These are phyloP conservation scores for Casaregolazyma lundiana DNA, from an alignment of 1,139 yeast genomes.

Conservation along the genomic window DNA sequence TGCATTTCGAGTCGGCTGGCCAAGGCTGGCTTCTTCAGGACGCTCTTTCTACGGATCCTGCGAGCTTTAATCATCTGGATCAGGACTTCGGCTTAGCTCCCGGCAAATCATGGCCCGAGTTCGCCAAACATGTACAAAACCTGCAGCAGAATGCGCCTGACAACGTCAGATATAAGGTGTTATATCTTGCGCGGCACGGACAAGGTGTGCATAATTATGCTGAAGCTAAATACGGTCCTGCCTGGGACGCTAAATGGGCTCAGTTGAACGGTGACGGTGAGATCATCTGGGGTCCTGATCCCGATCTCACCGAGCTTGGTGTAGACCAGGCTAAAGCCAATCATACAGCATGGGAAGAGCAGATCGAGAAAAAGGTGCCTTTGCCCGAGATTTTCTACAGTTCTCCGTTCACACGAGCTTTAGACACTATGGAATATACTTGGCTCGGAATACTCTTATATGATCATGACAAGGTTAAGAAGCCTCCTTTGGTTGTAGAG, in stretches of 20 bases:
- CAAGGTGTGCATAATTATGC: slow-evolving; percentile 71
- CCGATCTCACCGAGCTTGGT: slow-evolving; percentile 58
- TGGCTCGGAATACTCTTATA: slow-evolving; percentile 45
- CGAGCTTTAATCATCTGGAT: slow-evolving; percentile 38
- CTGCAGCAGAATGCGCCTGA: slow-evolving; percentile 38
- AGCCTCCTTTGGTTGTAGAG: slow-evolving; percentile 46
- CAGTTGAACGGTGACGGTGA: slow-evolving; percentile 43
- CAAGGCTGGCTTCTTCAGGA: slow-evolving; percentile 51
- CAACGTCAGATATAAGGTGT: slow-evolving; percentile 47
- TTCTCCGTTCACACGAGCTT: slow-evolving; percentile 63
- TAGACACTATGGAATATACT: slow-evolving; percentile 52
- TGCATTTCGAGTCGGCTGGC: slow-evolving; percentile 15
- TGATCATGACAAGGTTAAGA: slow-evolving; percentile 12
- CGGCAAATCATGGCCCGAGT: slow-evolving; percentile 42
- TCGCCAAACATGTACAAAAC: slow-evolving; percentile 33
- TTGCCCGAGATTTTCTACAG: slow-evolving; percentile 52
- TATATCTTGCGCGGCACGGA: slow-evolving; percentile 69
- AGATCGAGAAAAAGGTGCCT: slow-evolving; percentile 47
- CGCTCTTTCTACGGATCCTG: slow-evolving; percentile 41
- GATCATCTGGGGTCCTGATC: slow-evolving; percentile 66
- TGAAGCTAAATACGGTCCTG: slow-evolving; percentile 50
- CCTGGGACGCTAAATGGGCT: slow-evolving; percentile 35
- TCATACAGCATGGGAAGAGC: slow-evolving; percentile 41
- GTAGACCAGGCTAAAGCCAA: slow-evolving; percentile 48
- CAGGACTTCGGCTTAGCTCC: slow-evolving; percentile 16